phyloP scores from a whole-genome alignment of 805 yeast species.

The Kuraishia molischiana region DNA sequence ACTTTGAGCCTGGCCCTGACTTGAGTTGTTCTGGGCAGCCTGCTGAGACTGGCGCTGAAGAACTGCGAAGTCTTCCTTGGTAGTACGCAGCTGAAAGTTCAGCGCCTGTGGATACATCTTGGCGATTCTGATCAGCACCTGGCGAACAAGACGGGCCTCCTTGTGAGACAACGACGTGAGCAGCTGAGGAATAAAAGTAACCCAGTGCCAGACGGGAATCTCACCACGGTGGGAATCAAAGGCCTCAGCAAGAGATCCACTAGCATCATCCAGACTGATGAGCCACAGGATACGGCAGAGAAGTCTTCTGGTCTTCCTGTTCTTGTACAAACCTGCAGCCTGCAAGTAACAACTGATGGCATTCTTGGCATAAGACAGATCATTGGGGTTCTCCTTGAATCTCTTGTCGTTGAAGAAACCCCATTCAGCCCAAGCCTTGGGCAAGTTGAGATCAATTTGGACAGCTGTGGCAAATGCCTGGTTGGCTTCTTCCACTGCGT shows the following conservation, averaged over 20 bases:
- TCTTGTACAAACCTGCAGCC: slow-evolving; percentile 95
- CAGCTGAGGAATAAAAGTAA: slow-evolving; percentile 91
- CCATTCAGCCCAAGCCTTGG: slow-evolving; percentile 99
- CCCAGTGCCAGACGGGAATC: slow-evolving; percentile 99
- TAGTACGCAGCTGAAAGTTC: slow-evolving; percentile 91
- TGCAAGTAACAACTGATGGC: slow-evolving; percentile 94
- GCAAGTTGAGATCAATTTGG: slow-evolving; percentile 85
- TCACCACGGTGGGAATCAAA: slow-evolving; percentile 92
- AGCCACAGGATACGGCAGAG: slow-evolving; percentile 90
- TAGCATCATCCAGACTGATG: slow-evolving; percentile 78
- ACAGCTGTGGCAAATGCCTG: slow-evolving; percentile 98
- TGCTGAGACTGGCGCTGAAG: slow-evolving; percentile 62
- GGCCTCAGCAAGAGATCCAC: slow-evolving; percentile 74
- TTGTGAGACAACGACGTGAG: slow-evolving; percentile 82
- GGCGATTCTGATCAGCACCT: slow-evolving; percentile 83
- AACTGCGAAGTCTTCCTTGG: slow-evolving; percentile 87
- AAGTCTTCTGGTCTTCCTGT: slow-evolving; percentile 79
- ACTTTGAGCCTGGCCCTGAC: slow-evolving; percentile 2
- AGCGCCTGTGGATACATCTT: slow-evolving; percentile 96
- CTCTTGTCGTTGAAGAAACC: slow-evolving; percentile 89
- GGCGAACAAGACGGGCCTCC: slow-evolving; percentile 85
- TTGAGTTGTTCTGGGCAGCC: slow-evolving; percentile 6
- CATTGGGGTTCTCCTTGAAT: slow-evolving; percentile 73
- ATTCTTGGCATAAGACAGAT: slow-evolving; percentile 78
- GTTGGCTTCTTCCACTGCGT: slow-evolving; percentile 90